These are phyloP conservation scores for Eucalyptus pauciflora DNA, from an alignment of 345 rosid species.

Conservation along the genomic window DNA sequence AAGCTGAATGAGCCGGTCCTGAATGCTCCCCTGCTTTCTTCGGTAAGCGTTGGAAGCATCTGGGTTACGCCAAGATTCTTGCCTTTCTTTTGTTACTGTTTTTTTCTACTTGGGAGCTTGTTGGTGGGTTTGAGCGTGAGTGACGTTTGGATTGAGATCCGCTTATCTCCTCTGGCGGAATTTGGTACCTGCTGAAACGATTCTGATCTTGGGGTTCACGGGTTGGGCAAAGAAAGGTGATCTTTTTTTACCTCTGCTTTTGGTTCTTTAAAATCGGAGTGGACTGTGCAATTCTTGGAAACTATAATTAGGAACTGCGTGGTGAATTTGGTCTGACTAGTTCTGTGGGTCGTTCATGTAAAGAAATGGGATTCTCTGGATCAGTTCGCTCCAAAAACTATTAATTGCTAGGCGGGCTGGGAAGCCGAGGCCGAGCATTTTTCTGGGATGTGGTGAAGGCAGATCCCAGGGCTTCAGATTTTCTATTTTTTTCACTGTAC, in stretches of 20 bases:
- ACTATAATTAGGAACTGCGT: neutral
- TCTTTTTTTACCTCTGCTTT: neutral
- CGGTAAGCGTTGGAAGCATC: neutral
- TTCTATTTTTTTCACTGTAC: neutral
- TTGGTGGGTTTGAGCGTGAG: neutral
- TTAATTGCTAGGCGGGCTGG: neutral
- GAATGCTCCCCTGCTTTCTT: neutral
- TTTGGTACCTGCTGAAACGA: neutral
- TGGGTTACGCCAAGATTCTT: neutral
- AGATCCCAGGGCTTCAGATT: neutral
- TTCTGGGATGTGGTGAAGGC: neutral
- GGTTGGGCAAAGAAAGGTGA: neutral
- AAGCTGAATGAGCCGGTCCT: neutral
- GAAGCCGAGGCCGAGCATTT: neutral
- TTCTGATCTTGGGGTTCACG: neutral
- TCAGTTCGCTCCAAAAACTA: neutral
- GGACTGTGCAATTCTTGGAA: neutral
- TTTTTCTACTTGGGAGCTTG: neutral
- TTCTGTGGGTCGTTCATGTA: neutral
- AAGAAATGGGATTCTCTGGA: neutral
- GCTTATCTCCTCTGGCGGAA: neutral
- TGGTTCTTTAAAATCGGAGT: neutral
- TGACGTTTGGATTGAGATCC: neutral
- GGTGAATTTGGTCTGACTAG: neutral
- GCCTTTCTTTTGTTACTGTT: neutral